Evolutionary conservation across 2,329 filamentous ascomycete species (phyloP).

Genomic region (Xylaria multiplex): DNA sequence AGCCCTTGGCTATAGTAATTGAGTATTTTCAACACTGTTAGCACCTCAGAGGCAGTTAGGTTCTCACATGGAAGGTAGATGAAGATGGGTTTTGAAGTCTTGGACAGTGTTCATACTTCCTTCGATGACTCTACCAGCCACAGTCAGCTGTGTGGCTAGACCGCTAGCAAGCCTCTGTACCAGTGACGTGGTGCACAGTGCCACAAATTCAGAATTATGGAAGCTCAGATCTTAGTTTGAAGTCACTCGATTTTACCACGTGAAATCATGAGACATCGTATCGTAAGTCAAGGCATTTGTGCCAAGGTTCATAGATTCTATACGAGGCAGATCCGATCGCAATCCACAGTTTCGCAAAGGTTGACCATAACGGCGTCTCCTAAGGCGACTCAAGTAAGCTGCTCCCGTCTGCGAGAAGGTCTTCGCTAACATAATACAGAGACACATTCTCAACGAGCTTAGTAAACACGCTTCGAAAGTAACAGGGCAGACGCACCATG

Average conservation of each 20-base stretch:
- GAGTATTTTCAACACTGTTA: no score
- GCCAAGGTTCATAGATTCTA: conserved; percentile 14
- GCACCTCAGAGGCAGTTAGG: no score
- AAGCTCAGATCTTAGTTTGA: background rate
- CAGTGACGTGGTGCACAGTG: background rate
- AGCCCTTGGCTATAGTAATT: no score
- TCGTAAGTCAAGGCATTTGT: conserved; percentile 29
- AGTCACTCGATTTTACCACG: conserved; percentile 10
- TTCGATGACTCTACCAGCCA: conserved; percentile 8
- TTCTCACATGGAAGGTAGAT: no score
- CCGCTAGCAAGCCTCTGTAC: background rate
- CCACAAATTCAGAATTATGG: background rate
- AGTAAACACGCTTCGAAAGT: conserved; percentile 8
- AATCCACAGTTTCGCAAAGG: conserved; percentile 31
- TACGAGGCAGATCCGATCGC: conserved; percentile 21
- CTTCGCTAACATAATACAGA: conserved; percentile 31
- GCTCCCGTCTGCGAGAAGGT: background rate
- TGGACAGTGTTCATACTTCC: no score
- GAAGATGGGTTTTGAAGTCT: no score
- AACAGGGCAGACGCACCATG: background rate
- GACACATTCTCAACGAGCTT: conserved; percentile 28
- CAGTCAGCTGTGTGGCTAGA: conserved; percentile 14
- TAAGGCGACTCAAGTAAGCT: conserved; percentile 40
- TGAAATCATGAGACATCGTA: conserved; percentile 40
- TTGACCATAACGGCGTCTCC: conserved; percentile 40